These are phyloP conservation scores for Blastocystis sp. DNA, from an alignment of 352 stramenopile genomes.

Conservation along the genomic window DNA sequence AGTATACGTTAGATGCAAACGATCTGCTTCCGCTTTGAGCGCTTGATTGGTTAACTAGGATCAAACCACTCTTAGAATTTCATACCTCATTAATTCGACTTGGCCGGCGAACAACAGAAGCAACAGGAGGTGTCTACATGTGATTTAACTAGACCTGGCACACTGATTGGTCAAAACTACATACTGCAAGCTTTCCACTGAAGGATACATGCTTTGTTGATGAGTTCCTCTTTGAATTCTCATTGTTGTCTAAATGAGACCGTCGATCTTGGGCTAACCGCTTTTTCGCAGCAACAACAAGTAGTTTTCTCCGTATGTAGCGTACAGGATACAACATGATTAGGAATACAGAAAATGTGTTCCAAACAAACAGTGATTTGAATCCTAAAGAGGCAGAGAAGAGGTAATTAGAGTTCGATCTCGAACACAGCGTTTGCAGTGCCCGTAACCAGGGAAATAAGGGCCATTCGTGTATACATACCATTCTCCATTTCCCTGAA, in stretches of 20 bases:
- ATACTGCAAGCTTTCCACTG: slow-evolving; percentile 16
- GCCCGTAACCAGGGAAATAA: slow-evolving; percentile 86
- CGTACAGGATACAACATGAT: slow-evolving; percentile 7
- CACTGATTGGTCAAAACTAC: slow-evolving; percentile 28
- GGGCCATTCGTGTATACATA: slow-evolving; percentile 97
- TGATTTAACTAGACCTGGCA: not conserved
- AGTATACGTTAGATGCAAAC: not conserved
- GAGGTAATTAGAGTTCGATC: slow-evolving; percentile 37
- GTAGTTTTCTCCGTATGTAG: not conserved
- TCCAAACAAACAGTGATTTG: not conserved
- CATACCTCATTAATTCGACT: not conserved
- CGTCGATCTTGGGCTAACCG: not conserved
- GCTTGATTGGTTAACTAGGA: not conserved
- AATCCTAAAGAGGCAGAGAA: not conserved
- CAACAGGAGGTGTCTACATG: slow-evolving; percentile 7
- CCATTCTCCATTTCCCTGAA: slow-evolving; percentile 94
- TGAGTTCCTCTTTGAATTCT: not conserved
- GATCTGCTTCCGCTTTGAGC: slow-evolving; percentile 12
- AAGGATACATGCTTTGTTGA: not conserved
- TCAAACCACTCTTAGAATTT: not conserved
- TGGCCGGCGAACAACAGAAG: slow-evolving; percentile 14
- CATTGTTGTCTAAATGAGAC: not conserved
- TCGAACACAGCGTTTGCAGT: slow-evolving; percentile 57
- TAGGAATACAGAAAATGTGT: not conserved
- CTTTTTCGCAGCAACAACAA: not conserved